These are phyloP conservation scores for Fusarium sp. DNA, from an alignment of 2,329 filamentous ascomycete species.

Conservation along the genomic window DNA sequence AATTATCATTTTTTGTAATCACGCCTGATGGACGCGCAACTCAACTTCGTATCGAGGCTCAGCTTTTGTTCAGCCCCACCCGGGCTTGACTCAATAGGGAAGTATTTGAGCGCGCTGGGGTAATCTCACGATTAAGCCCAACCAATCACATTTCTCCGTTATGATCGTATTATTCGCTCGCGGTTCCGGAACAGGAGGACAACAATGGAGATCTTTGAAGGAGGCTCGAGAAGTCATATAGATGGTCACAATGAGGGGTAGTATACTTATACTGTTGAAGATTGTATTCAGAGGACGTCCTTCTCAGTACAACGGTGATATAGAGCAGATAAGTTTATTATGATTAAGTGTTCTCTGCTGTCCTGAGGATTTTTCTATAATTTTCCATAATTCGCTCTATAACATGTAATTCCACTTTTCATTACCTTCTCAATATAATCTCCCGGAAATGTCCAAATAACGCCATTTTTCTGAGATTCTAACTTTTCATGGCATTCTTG, in stretches of 20 bases:
- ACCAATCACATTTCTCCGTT: background rate
- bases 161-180: too few species aligned
- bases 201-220: background rate
- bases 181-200: background rate
- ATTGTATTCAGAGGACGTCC: fast-evolving
- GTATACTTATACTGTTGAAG: background rate
- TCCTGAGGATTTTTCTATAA: background rate
- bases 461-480: background rate
- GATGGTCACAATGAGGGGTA: fast-evolving
- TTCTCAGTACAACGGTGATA: fast-evolving
- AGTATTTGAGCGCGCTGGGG: conserved; percentile 25
- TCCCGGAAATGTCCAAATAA: fast-evolving
- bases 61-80: background rate
- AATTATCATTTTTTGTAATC: fast-evolving
- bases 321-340: background rate
- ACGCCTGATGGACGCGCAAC: background rate
- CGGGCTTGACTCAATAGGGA: conserved; percentile 6
- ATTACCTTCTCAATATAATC: background rate
- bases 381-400: too few species aligned
- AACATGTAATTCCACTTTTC: background rate
- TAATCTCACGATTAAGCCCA: background rate
- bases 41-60: background rate
- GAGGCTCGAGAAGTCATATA: background rate
- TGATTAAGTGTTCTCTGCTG: background rate
- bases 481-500: background rate